phyloP scores from a whole-genome alignment of 306 rosid species.

The Malus fusca region DNA sequence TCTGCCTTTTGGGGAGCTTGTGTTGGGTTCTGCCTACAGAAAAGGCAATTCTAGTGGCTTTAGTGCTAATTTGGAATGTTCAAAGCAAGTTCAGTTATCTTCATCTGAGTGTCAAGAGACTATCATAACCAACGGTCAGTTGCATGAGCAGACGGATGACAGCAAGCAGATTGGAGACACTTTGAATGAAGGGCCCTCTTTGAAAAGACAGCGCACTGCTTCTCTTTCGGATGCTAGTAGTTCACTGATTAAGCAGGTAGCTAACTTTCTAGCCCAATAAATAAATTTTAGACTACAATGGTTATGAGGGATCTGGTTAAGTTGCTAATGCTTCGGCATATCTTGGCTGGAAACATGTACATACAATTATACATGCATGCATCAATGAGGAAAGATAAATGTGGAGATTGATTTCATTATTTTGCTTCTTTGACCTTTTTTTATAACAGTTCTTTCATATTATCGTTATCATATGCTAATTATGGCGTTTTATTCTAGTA shows the following conservation, averaged over 20 bases:
- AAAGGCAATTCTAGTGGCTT: conserved; percentile 25
- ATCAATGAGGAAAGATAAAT: neutral
- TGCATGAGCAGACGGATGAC: conserved; percentile 31
- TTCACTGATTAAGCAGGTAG: conserved; percentile 77
- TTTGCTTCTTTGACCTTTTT: neutral
- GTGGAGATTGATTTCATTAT: neutral
- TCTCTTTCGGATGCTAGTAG: conserved; percentile 51
- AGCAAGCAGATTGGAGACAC: conserved; percentile 50
- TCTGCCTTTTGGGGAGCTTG: conserved; percentile 77
- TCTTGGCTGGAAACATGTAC: neutral
- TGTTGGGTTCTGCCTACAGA: conserved; percentile 45
- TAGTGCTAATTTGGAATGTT: conserved; percentile 28
- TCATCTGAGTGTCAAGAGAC: conserved; percentile 43
- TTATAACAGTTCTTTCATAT: neutral
- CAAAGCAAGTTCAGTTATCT: conserved; percentile 31
- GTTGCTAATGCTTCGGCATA: neutral
- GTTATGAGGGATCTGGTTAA: neutral
- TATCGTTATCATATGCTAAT: neutral
- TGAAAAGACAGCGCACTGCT: conserved; percentile 49
- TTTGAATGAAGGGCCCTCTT: conserved; percentile 45
- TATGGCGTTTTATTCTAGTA: neutral
- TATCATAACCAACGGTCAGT: conserved; percentile 33
- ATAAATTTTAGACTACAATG: neutral
- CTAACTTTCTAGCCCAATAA: neutral
- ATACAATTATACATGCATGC: neutral